Percentiles rank a stretch among this genome's conserved stretches.
Evolutionary conservation across 1,284 basidiomycete species (phyloP).

Genomic region (Coniferiporia sulphurascens): DNA sequence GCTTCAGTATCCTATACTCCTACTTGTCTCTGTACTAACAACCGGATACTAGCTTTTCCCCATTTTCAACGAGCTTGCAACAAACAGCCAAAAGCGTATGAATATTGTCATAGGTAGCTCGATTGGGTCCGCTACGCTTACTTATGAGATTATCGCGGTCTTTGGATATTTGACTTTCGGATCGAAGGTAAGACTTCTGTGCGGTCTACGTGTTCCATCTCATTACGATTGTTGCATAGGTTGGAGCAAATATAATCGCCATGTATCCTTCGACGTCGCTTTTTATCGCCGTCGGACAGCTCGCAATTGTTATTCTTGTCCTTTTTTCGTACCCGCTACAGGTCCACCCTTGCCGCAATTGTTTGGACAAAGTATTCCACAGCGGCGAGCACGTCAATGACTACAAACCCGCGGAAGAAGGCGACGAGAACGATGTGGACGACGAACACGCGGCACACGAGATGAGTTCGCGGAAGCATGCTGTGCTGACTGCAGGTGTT

Average conservation of each 20-base stretch:
- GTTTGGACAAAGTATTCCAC: slow-evolving; percentile 85
- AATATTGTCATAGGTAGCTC: slow-evolving; percentile 84
- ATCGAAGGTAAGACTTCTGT: slow-evolving; percentile 48
- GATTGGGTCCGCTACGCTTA: slow-evolving; percentile 74
- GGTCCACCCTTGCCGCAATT: slow-evolving; percentile 90
- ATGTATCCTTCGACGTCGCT: slow-evolving; percentile 94
- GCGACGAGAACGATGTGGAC: slow-evolving; percentile 44
- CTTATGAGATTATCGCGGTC: slow-evolving; percentile 80
- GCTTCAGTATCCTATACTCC: slow-evolving; percentile 25
- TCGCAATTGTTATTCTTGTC: slow-evolving; percentile 90
- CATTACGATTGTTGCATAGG: slow-evolving; percentile 36
- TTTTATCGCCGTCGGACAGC: slow-evolving; percentile 88
- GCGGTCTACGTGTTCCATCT: not conserved
- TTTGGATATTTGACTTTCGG: slow-evolving; percentile 98
- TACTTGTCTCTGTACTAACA: not conserved
- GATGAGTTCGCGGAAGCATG: slow-evolving; percentile 72
- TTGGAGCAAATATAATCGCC: slow-evolving; percentile 87
- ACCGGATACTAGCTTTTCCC: slow-evolving; percentile 65
- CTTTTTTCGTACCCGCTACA: slow-evolving; percentile 91
- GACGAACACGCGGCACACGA: slow-evolving; percentile 55
- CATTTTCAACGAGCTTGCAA: slow-evolving; percentile 87
- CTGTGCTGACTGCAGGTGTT: slow-evolving; percentile 69
- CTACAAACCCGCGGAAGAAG: slow-evolving; percentile 27
- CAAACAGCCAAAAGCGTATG: slow-evolving; percentile 79
- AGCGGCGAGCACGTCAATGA: slow-evolving; percentile 29